These are phyloP conservation scores for Tilletia setariae DNA, from an alignment of 1,284 basidiomycete genomes.

Conservation along the genomic window DNA sequence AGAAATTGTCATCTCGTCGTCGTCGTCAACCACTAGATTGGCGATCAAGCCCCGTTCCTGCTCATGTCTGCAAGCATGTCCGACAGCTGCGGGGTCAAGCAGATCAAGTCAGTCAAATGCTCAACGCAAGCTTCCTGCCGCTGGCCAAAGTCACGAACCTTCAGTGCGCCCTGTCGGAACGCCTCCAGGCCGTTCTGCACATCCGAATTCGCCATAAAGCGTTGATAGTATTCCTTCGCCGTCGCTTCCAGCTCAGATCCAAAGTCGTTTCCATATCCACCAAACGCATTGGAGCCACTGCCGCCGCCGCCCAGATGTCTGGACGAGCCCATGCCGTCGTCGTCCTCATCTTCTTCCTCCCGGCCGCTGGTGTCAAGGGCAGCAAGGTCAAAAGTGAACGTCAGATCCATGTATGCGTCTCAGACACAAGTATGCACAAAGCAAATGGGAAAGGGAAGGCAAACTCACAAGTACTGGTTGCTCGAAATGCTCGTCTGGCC, in stretches of 20 bases:
- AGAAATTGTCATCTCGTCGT: background rate
- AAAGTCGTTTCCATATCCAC: constrained; percentile 39
- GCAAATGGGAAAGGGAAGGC: no score
- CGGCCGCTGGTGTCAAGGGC: constrained; percentile 75
- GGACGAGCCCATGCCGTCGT: constrained; percentile 11
- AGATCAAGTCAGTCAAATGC: background rate
- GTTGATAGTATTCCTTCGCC: constrained; percentile 49
- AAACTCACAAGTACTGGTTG: constrained; percentile 58
- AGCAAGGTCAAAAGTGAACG: background rate
- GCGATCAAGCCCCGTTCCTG: constrained; percentile 46
- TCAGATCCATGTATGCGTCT: constrained; percentile 55
- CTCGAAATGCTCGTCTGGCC: constrained; percentile 92
- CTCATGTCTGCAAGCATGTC: constrained; percentile 53
- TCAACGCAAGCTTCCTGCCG: background rate
- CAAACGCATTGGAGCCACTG: background rate
- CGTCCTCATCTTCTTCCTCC: constrained; percentile 62
- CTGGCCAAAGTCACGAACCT: constrained; percentile 19
- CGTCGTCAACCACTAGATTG: background rate
- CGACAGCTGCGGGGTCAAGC: constrained; percentile 27
- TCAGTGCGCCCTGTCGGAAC: constrained; percentile 49
- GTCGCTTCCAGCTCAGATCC: constrained; percentile 44
- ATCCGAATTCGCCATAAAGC: constrained; percentile 53
- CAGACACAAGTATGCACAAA: background rate
- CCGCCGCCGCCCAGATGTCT: constrained; percentile 16
- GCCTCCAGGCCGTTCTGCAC: constrained; percentile 52